phyloP scores from a whole-genome alignment of 176 grass and related monocot species.

The Avena eriantha region DNA sequence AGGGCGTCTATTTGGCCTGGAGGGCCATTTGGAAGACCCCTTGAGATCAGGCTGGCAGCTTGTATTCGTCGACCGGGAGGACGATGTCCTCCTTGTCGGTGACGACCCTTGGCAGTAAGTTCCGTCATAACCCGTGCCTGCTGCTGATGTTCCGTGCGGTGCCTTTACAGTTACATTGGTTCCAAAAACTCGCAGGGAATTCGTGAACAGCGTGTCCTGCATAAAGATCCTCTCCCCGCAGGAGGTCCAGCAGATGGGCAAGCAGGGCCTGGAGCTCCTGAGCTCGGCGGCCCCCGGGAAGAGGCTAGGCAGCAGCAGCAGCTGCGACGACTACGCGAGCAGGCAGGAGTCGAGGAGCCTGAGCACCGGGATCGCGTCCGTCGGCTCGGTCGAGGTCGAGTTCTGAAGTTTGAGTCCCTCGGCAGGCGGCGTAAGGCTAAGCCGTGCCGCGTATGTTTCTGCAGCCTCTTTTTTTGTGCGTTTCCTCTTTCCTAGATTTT shows the following conservation, averaged over 20 bases:
- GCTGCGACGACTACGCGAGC: slow-evolving; percentile 75
- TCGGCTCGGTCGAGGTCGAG: slow-evolving; percentile 82
- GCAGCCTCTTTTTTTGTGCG: neutral
- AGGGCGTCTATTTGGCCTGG: slow-evolving; percentile 86
- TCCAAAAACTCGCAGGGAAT: slow-evolving; percentile 62
- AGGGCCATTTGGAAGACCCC: slow-evolving; percentile 95
- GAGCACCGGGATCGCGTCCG: slow-evolving; percentile 72
- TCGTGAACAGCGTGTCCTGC: slow-evolving; percentile 88
- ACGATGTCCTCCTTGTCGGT: slow-evolving; percentile 91
- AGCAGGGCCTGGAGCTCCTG: slow-evolving; percentile 72
- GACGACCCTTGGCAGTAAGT: slow-evolving; percentile 98
- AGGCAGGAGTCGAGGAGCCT: slow-evolving; percentile 80
- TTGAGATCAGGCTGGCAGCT: slow-evolving; percentile 99
- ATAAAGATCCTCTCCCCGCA: slow-evolving; percentile 97
- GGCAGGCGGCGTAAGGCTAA: neutral
- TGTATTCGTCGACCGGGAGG: slow-evolving; percentile 98
- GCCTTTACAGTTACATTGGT: neutral
- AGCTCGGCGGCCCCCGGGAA: slow-evolving; percentile 59
- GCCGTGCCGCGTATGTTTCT: slow-evolving; percentile 20
- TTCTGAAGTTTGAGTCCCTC: slow-evolving; percentile 53
- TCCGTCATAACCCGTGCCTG: neutral
- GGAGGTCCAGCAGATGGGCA: slow-evolving; percentile 95
- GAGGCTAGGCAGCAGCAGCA: slow-evolving; percentile 50
- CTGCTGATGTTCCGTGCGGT: neutral
- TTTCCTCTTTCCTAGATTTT: slow-evolving; percentile 35